Base-by-base conservation (phyloP, 2,329 filamentous ascomycete species). In the Bipolaris oryzae region DNA sequence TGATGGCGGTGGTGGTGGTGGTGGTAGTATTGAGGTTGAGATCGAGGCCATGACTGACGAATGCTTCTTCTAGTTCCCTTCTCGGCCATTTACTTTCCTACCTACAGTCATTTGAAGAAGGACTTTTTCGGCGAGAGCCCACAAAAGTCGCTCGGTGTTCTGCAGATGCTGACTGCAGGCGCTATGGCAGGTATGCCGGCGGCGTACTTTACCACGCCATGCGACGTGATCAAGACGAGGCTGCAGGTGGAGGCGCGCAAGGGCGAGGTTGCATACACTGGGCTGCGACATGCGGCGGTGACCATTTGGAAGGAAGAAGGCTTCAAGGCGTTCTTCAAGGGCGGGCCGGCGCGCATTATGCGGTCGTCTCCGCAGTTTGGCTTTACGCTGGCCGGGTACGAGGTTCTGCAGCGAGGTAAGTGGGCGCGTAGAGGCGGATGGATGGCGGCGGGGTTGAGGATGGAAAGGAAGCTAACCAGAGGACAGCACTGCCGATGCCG, bases 181-280 rank as follows among this genome's bases (percentile, higher is more conserved):
- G 95, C 95, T 57, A 97, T 99, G 47, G 80, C 80, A 11, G 80
- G 80, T 71, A 83, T 83, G 80, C 80, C 80, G 11, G 80, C 80
- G 15, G 80, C 80, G 11, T 99, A 99, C 80, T 84, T 99, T 61
- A 99, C 95, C 21, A 99, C 95, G 1, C 95, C 95, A 0, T 97
- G 91, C 81, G 95, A 99, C 74, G 95, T 99, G 60, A 98, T 99
- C 88, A 99, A 99, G 85, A 99, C 95, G 3, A 90, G 95, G 75
- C 84, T 99, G 58, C 95, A 99, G 78, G 95, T 99, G 57, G 95
- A 99, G 78, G 93, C 94, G 20, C 90, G 95, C 64, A 98, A 98
- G 83, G 95, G 95, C 62, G 94, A 99, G 71, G 89, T 88, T 3
- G 84, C 84, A 46, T 99, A 99, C 83, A 95, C 86, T 39, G 91